Base-by-base conservation (phyloP, 192 early-diverging fungal species). In the Coemansia sp. region DNA sequence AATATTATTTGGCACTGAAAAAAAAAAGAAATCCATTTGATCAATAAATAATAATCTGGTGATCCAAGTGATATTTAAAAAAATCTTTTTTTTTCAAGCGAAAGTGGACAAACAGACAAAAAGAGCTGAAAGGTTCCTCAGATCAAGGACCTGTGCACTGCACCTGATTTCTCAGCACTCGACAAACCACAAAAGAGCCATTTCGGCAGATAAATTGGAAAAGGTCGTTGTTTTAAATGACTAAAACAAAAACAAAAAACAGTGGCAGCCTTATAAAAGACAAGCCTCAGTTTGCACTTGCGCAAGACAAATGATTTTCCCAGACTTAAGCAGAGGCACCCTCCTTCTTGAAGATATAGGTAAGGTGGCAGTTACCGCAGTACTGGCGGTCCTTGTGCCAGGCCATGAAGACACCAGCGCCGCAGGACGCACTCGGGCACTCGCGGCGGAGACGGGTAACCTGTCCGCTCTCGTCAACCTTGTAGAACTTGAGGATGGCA, bases 391-490 rank as follows among this genome's bases (percentile, higher is more conserved):
- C 93, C 77, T 88, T 86, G 89, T 97, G 95, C 90, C 86, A 91
- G 74, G 97, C 95, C 94, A 97, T 97, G 85, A 99, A 99, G 83
- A 97, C 89, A 88, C 95, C 97, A 59, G 97, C 95, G 81, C 97
- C 97, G 86, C 97, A 99, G 58, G 92, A 91, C 70, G 84, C 86
- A 85, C 77, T 92, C 76, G 97, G 95, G 88, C 97, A 99, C 88
- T 99, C 97, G 78, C 97, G 94, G 68, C 95, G 90, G 59, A 99
- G 93, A 87, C 95, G 92, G 71, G 95, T 97, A 83, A 99, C 90
- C 88, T 96, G 95, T 71, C 95, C 94, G 78, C 90, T 88, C 74
- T 90, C 89, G 62, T 99, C 97, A 58, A 99, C 95, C 91, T 99
- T 95, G 90, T 97, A 99, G 92, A 89, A 97, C 90, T 97, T 96